Conservation (phyloP, 1,284 basidiomycete genomes). For the Trametes pubescens region DNA sequence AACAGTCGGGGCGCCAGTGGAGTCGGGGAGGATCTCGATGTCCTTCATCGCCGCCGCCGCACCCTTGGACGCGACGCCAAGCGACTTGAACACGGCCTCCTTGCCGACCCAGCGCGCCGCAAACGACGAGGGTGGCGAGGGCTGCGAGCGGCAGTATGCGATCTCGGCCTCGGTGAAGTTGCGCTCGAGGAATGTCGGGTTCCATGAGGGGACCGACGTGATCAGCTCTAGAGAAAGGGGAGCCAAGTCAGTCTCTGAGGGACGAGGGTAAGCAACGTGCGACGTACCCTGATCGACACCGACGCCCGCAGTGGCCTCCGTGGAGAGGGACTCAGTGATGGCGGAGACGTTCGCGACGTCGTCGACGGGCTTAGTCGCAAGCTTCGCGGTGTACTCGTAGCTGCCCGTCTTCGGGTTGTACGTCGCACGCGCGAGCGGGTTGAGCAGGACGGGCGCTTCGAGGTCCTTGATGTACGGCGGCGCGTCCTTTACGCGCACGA, state of each 20-base stretch:
- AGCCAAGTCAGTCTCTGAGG: conserved; percentile 26
- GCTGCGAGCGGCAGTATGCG: conserved; percentile 87
- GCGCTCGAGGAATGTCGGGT: conserved; percentile 87
- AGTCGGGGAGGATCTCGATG: conserved; percentile 91
- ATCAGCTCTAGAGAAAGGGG: conserved; percentile 81
- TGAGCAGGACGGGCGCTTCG: conserved; percentile 89
- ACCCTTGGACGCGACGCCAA: conserved; percentile 91
- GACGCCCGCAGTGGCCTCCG: conserved; percentile 66
- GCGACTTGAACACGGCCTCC: conserved; percentile 98
- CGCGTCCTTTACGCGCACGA: conserved; percentile 95
- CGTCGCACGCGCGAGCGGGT: conserved; percentile 90
- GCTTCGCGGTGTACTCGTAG: conserved; percentile 79
- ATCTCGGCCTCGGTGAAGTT: conserved; percentile 96
- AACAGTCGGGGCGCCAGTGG: conserved; percentile 76
- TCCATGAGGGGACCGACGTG: conserved; percentile 89
- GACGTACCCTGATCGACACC: conserved; percentile 84
- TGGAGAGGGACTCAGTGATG: conserved; percentile 61
- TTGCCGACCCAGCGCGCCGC: conserved; percentile 98
- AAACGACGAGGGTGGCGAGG: conserved; percentile 89
- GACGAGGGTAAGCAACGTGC: background rate
- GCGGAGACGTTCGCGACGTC: conserved; percentile 76
- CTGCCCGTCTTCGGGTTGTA: conserved; percentile 86
- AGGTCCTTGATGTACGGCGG: conserved; percentile 92
- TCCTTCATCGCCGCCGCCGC: conserved; percentile 95
- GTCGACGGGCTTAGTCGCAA: conserved; percentile 60